Evolutionary conservation across 768 basidiomycete genomes (phyloP).

Genomic region (Suillus americanus): DNA sequence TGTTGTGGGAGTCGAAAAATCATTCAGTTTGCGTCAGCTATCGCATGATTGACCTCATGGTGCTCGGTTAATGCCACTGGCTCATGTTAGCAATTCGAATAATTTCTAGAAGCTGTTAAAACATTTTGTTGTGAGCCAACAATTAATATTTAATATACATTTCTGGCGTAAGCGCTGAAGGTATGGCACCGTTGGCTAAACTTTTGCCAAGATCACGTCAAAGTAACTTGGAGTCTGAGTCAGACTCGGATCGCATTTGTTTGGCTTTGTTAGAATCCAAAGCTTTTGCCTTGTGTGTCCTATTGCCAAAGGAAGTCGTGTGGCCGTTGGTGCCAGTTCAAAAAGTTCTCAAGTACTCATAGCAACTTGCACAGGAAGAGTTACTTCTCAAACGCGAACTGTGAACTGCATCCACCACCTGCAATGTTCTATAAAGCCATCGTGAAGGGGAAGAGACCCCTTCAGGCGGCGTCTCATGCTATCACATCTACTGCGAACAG

Average conservation of each 20-base stretch:
- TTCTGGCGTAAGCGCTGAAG: not conserved
- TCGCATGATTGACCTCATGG: not conserved
- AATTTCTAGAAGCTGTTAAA: not conserved
- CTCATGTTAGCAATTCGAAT: not conserved
- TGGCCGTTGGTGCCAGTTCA: conserved; percentile 1
- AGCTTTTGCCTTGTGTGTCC: conserved; percentile 13
- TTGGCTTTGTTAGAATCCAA: conserved; percentile 26
- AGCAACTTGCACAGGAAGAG: conserved; percentile 5
- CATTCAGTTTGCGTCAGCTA: not conserved
- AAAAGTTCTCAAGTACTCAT: conserved; percentile 2
- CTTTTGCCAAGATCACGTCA: too few species aligned
- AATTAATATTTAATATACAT: not conserved
- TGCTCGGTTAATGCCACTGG: not conserved
- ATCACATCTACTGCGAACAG: conserved; percentile 32
- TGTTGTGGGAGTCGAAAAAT: too few species aligned
- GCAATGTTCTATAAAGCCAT: conserved; percentile 32
- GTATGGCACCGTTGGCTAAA: too few species aligned
- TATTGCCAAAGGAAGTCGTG: conserved; percentile 10
- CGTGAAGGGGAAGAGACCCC: conserved; percentile 49
- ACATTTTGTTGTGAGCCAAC: not conserved
- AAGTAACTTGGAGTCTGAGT: too few species aligned
- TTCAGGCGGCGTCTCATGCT: conserved; percentile 51
- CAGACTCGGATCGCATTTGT: too few species aligned
- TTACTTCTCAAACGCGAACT: conserved; percentile 12
- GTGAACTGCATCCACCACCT: conserved; percentile 13